Evolutionary conservation across 768 basidiomycete genomes (phyloP), one percentile per base, ranked within the genome.

Genomic region (Hygrophorus russula): DNA sequence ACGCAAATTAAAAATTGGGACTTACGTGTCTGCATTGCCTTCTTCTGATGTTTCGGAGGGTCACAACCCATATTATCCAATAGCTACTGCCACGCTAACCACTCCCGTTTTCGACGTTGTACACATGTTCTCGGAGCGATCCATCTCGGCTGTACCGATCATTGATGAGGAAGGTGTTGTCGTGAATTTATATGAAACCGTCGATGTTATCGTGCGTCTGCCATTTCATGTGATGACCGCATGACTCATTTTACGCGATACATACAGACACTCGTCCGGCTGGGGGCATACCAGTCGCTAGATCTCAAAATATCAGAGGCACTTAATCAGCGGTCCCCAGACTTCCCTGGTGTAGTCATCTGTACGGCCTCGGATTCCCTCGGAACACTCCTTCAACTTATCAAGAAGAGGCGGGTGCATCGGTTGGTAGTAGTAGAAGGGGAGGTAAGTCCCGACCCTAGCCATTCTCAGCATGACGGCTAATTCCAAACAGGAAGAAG

Each of bases 51-150:
- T 61, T 6, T 64, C 73, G 5, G 70, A 74, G 40, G 69, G 68
- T 39, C 66, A 73, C 33, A 82, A 83, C 46, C 87, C 84, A 1
- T 97, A 80, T 61, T 75, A 83, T 59, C 96, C 96, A 2, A 80
- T 98, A 45, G 85, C 88, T 4, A 96, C 92, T 0, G 94, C 94
- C 9, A 92, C 80, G 27, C 69, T 94, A 55, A 68, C 80, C 45
- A 96, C 94, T 0, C 84, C 87, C 20, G 96, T 99, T 2, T 97
- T 96, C 54, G 92, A 98, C 55, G 91, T 98, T 47, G 96, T 98
- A 2, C 96, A 99, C 57, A 91, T 94, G 84, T 98, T 98, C 60
- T 94, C 90, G 0, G 87, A 92, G 60, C 76, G 84, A 34, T 83
- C 92, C 19, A 96, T 99, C 52, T 92, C 89, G 7, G 94, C 94